Evolutionary conservation across 345 rosid genomes (phyloP).

Genomic region (Lepidium aucheri): DNA sequence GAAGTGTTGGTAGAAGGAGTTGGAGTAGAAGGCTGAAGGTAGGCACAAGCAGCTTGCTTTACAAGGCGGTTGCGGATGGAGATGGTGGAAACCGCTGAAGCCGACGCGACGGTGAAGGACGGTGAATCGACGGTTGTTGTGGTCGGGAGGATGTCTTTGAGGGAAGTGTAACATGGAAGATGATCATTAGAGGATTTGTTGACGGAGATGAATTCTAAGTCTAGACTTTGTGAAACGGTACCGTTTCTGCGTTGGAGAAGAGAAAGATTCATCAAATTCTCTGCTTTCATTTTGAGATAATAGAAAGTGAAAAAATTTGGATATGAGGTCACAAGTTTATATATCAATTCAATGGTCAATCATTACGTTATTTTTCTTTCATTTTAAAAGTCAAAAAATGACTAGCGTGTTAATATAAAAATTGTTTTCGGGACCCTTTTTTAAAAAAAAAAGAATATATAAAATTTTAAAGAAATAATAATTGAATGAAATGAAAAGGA

Average conservation of each 20-base stretch:
- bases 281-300: slow-evolving; percentile 16
- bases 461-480: no score
- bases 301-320: background rate
- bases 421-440: no score
- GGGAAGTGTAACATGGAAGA: slow-evolving; percentile 54
- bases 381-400: slow-evolving; percentile 17
- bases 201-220: slow-evolving; percentile 30
- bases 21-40: slow-evolving; percentile 74
- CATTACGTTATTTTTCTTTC: background rate
- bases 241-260: slow-evolving; percentile 27
- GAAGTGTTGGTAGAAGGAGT: slow-evolving; percentile 38
- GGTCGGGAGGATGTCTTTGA: slow-evolving; percentile 61
- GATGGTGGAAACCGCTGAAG: slow-evolving; percentile 24
- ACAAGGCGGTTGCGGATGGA: slow-evolving; percentile 85
- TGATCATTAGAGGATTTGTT: slow-evolving; percentile 17
- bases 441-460: no score
- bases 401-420: background rate
- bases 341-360: background rate
- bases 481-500: no score
- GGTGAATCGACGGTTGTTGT: slow-evolving; percentile 50
- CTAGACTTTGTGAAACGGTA: slow-evolving; percentile 14
- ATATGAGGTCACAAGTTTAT: slow-evolving; percentile 3
- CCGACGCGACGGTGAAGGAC: background rate
- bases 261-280: slow-evolving; percentile 16
- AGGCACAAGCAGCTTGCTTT: slow-evolving; percentile 91